A percentile compares a stretch with the other conserved stretches of the same genome.
These are phyloP conservation scores for Suhomyces bribrorum DNA, from an alignment of 1,139 yeast genomes.

Conservation along the genomic window DNA sequence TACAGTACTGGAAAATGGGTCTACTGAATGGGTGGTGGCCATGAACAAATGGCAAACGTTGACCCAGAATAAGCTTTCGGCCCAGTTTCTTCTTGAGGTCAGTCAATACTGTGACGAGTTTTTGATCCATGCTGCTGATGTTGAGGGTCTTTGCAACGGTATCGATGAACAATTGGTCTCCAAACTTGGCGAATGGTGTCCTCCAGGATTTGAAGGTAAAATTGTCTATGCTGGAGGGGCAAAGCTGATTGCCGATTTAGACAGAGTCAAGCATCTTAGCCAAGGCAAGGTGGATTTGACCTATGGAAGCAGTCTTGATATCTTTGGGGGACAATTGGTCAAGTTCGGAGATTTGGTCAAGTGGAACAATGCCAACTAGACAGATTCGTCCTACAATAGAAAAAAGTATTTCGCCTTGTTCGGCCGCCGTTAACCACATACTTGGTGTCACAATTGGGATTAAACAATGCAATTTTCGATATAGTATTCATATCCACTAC, in stretches of 20 bases:
- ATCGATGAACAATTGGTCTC: constrained; percentile 77
- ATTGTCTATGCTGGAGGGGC: constrained; percentile 98
- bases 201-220: constrained; percentile 55
- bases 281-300: constrained; percentile 86
- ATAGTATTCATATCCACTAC: too few relatives aligned
- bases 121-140: constrained; percentile 96
- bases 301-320: constrained; percentile 88
- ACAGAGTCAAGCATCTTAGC: constrained; percentile 64
- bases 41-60: constrained; percentile 97
- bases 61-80: constrained; percentile 60
- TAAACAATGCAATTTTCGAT: too few relatives aligned
- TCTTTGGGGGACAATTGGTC: constrained; percentile 86
- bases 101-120: constrained; percentile 78
- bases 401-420: too few relatives aligned
- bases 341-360: constrained; percentile 68
- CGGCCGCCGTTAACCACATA: too few relatives aligned
- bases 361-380: constrained; percentile 58
- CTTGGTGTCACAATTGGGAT: too few relatives aligned
- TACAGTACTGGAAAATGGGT: constrained; percentile 32
- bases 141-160: constrained; percentile 93
- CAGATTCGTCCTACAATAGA: too few relatives aligned
- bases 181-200: constrained; percentile 78
- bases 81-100: constrained; percentile 54
- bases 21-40: constrained; percentile 78
- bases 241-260: constrained; percentile 65